Conservation (phyloP, 257 asterid species). For the Solanum corneliomulleri region DNA sequence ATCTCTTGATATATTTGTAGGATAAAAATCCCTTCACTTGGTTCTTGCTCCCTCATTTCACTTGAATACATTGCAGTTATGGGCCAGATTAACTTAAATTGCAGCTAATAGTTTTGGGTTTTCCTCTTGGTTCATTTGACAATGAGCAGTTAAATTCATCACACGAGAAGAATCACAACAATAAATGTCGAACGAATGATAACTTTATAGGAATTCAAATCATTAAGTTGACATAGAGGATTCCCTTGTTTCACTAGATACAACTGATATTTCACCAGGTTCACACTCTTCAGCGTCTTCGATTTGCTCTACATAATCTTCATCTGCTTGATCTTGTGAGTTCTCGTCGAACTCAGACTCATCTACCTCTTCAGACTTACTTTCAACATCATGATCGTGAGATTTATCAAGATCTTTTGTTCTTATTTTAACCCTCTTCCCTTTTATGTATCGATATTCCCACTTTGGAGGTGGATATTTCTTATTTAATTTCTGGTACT, state of each 20-base stretch:
- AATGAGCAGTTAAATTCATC: not conserved
- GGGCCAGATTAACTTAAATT: not conserved
- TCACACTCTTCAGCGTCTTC: not conserved
- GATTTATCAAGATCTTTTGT: conserved; percentile 15
- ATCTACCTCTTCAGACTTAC: conserved; percentile 10
- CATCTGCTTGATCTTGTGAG: conserved; percentile 12
- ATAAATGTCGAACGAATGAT: not conserved
- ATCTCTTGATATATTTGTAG: not conserved
- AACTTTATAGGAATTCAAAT: not conserved
- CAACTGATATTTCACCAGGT: not conserved
- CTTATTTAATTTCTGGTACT: conserved; percentile 46
- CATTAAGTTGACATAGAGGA: not conserved
- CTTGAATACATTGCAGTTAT: not conserved
- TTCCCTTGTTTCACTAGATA: conserved; percentile 4
- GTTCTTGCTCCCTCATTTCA: not conserved
- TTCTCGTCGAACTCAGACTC: conserved; percentile 6
- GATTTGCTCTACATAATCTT: conserved; percentile 4
- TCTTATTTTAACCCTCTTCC: conserved; percentile 66
- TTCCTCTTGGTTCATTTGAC: not conserved
- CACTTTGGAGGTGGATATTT: conserved; percentile 82
- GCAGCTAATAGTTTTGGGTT: not conserved
- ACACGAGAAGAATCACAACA: not conserved
- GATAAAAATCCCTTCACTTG: not conserved
- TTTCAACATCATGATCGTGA: not conserved
- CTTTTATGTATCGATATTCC: conserved; percentile 69